Conservation (phyloP, 192 early-diverging fungal species). For the Phycomyces blakesleeanus region DNA sequence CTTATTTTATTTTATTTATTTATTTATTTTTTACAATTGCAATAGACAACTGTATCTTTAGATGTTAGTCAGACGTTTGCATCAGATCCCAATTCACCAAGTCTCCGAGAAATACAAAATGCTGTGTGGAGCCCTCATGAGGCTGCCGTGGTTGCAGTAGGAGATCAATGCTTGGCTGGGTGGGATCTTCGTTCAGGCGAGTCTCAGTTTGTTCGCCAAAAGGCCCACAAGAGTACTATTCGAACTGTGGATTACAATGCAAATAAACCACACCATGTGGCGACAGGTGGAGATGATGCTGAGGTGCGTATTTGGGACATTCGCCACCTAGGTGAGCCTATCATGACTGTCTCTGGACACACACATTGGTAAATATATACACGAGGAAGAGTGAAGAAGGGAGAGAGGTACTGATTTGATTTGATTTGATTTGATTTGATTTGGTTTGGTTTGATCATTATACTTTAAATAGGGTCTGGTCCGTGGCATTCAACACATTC, state of each 20-base stretch:
- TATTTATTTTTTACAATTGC: background rate
- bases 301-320: conserved; percentile 87
- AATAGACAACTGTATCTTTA: conserved; percentile 4
- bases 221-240: conserved; percentile 74
- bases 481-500: conserved; percentile 78
- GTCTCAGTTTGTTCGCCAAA: conserved; percentile 40
- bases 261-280: conserved; percentile 80
- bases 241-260: conserved; percentile 82
- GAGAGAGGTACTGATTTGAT: too few species aligned
- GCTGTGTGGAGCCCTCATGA: conserved; percentile 67
- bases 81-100: background rate
- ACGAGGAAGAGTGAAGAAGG: too few species aligned
- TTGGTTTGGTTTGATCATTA: too few species aligned
- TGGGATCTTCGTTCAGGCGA: conserved; percentile 62
- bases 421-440: too few species aligned
- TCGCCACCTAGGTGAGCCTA: conserved; percentile 46
- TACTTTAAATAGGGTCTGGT: conserved; percentile 75
- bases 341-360: conserved; percentile 75
- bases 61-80: conserved; percentile 34
- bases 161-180: conserved; percentile 56
- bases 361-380: conserved; percentile 68
- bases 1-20: background rate
- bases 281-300: conserved; percentile 86
- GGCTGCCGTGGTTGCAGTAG: conserved; percentile 55
- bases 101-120: conserved; percentile 18